Evolutionary conservation across 176 grass and related monocot species (phyloP).

Genomic region (Avena insularis): DNA sequence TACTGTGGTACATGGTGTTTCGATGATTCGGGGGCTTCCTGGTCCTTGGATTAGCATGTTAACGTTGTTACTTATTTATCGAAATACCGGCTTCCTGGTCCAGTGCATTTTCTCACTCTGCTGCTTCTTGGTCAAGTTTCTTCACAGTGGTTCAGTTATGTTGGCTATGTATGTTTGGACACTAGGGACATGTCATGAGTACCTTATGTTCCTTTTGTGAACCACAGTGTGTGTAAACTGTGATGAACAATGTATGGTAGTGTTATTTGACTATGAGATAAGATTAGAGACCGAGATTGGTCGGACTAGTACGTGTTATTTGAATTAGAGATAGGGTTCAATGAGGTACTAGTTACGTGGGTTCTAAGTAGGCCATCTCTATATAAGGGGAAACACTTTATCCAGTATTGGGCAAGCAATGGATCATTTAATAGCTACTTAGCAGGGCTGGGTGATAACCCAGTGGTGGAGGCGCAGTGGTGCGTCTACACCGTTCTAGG

Average conservation of each 20-base stretch:
- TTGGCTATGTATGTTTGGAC: slow-evolving; percentile 22
- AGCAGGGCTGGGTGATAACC: not conserved
- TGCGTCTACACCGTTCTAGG: not conserved
- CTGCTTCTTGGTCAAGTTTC: slow-evolving; percentile 33
- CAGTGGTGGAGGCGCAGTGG: not conserved
- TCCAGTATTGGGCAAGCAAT: not conserved
- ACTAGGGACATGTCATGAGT: not conserved
- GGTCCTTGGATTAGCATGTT: not conserved
- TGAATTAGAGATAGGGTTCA: not conserved
- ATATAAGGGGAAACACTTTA: not conserved
- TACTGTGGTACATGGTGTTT: not conserved
- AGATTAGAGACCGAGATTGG: not conserved
- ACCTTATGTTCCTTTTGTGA: slow-evolving; percentile 4
- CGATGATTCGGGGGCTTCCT: not conserved
- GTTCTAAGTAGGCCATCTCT: not conserved
- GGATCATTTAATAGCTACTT: not conserved
- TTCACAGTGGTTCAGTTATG: not conserved
- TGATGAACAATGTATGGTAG: not conserved
- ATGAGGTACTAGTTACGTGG: not conserved
- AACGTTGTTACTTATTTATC: slow-evolving; percentile 16
- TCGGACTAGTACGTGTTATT: not conserved
- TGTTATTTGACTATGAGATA: not conserved
- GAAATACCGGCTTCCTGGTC: not conserved
- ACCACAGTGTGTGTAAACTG: not conserved
- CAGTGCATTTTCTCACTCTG: no score